Conservation (phyloP, 345 rosid species). For the Barbarea vulgaris region DNA sequence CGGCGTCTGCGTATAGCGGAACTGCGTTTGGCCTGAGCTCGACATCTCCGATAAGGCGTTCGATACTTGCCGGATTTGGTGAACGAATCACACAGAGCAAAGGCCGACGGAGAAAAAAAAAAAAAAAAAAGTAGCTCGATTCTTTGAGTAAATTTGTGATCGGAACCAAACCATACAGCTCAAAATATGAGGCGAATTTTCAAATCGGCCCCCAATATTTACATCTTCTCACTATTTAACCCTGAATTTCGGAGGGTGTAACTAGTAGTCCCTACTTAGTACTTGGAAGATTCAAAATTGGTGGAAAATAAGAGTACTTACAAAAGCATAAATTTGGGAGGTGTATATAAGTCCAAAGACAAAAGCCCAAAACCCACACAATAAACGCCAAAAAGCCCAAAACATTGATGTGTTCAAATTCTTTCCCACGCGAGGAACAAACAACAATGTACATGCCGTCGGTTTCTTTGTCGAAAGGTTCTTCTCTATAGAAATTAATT, state of each 20-base stretch:
- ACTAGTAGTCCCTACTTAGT: not conserved
- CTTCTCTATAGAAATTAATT: not conserved
- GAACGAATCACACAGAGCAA: not conserved
- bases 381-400: not conserved
- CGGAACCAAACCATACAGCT: conserved; percentile 22
- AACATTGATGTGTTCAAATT: not conserved
- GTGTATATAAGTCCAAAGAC: not conserved
- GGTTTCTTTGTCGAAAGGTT: not conserved
- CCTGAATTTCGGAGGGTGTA: not conserved
- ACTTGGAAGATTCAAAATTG: not conserved
- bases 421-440: not conserved
- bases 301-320: not conserved
- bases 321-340: too few species aligned
- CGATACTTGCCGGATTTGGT: conserved; percentile 3
- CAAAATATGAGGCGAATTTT: not conserved
- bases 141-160: conserved; percentile 5
- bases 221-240: not conserved
- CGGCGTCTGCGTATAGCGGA: conserved; percentile 93
- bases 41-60: conserved; percentile 46
- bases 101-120: conserved; percentile 5
- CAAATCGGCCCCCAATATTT: not conserved
- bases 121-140: not conserved
- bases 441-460: not conserved
- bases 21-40: conserved; percentile 78
- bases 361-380: not conserved